Evolutionary conservation across 306 rosid genomes (phyloP).

Genomic region (Trifolium repens): DNA sequence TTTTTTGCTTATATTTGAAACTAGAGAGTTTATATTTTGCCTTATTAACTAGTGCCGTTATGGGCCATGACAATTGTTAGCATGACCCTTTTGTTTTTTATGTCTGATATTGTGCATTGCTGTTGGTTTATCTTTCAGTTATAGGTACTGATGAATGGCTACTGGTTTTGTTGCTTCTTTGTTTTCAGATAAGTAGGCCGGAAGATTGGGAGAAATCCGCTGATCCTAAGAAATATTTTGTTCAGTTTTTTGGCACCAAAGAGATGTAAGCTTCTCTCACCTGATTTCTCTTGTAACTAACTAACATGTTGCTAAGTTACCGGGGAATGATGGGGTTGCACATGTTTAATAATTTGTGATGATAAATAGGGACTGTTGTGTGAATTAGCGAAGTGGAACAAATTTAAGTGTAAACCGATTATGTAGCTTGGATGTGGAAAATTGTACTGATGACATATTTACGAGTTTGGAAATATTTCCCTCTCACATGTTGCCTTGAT

Average conservation of each 20-base stretch:
- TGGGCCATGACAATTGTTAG: no score
- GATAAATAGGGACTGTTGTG: constrained; percentile 4
- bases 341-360: not conserved
- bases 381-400: constrained; percentile 24
- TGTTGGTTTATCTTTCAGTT: constrained; percentile 22
- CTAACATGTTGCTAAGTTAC: constrained; percentile 18
- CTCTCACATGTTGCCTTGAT: not conserved
- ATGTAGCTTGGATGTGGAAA: constrained; percentile 17
- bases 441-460: not conserved
- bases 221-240: constrained; percentile 93
- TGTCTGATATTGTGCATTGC: constrained; percentile 28
- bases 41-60: no score
- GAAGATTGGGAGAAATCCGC: constrained; percentile 85
- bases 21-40: no score
- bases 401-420: constrained; percentile 1
- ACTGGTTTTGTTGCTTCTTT: constrained; percentile 46
- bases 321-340: constrained; percentile 7
- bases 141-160: constrained; percentile 16
- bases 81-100: not conserved
- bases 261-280: constrained; percentile 74
- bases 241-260: constrained; percentile 89
- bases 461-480: not conserved
- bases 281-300: constrained; percentile 30
- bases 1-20: no score
- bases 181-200: constrained; percentile 87